Evolutionary conservation across 164 flowering plant genomes (phyloP).

Genomic region (Sextonia rubra): DNA sequence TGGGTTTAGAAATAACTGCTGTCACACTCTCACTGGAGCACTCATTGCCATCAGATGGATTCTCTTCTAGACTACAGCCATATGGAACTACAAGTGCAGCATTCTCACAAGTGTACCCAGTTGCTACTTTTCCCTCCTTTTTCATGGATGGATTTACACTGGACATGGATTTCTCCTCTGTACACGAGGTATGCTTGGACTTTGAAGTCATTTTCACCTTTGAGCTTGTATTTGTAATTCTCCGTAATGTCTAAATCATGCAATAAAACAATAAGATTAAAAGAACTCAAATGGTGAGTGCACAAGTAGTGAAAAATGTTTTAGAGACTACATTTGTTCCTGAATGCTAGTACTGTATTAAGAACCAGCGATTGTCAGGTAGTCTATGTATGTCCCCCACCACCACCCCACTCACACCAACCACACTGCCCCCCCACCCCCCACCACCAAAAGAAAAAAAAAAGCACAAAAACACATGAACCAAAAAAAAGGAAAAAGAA

Average conservation of each 20-base stretch:
- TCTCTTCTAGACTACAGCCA: conserved; percentile 24
- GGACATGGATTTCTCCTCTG: conserved; percentile 22
- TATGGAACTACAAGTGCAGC: conserved; percentile 12
- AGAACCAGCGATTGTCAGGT: too few species aligned
- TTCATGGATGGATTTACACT: conserved; percentile 29
- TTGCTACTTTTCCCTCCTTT: conserved; percentile 8
- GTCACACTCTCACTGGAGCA: conserved; percentile 14
- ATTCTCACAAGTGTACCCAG: conserved; percentile 19
- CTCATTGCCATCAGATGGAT: conserved; percentile 21
- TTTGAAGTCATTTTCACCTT: conserved; percentile 24
- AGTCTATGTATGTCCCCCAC: too few species aligned
- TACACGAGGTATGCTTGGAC: conserved; percentile 21
- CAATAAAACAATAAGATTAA: background rate
- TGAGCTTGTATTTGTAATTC: conserved; percentile 16
- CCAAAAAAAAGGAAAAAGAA: background rate
- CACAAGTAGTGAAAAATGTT: background rate
- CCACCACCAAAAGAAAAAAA: too few species aligned
- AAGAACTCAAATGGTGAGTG: background rate
- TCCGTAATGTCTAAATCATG: conserved; percentile 32
- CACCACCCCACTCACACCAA: too few species aligned
- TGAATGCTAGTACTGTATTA: background rate
- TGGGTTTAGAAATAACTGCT: conserved; percentile 26
- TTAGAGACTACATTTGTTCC: background rate
- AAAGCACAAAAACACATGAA: too few species aligned
- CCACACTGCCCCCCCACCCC: too few species aligned